Evolutionary conservation across 2,329 filamentous ascomycete species (phyloP).

Genomic region (Nannizzia gypsea): DNA sequence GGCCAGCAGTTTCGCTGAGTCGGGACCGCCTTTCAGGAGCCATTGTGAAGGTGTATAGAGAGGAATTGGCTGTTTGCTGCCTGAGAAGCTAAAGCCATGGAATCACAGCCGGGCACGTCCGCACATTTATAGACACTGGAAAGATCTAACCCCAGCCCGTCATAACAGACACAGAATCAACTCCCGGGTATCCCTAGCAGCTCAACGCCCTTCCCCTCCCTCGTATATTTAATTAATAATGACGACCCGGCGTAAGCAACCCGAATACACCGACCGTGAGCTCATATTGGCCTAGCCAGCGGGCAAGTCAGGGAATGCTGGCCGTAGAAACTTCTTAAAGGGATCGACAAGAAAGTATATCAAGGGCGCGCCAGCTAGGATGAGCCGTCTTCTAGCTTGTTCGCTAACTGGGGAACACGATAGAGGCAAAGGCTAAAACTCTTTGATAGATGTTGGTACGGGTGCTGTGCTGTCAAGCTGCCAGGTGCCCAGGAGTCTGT

Average conservation of each 20-base stretch:
- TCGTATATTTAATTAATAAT: slow-evolving; percentile 4
- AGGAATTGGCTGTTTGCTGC: neutral
- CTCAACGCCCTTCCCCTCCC: neutral
- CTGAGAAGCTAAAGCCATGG: neutral
- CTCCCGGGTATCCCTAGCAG: neutral
- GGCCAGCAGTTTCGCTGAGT: neutral
- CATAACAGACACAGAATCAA: neutral
- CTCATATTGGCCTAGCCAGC: neutral
- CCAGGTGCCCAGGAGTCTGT: neutral
- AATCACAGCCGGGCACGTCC: neutral
- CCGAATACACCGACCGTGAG: neutral
- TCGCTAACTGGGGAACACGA: neutral
- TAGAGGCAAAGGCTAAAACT: neutral
- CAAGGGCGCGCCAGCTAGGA: neutral
- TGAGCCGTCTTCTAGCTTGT: neutral
- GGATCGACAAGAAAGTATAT: neutral
- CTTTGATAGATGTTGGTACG: neutral
- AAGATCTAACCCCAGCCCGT: neutral
- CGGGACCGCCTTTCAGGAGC: neutral
- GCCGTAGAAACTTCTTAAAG: neutral
- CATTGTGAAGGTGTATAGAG: neutral
- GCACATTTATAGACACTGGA: neutral
- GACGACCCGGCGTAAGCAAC: neutral
- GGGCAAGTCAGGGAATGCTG: neutral
- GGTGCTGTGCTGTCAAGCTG: neutral